Conservation (phyloP, 306 rosid genomes). For the Sechiopsis laciniata region DNA sequence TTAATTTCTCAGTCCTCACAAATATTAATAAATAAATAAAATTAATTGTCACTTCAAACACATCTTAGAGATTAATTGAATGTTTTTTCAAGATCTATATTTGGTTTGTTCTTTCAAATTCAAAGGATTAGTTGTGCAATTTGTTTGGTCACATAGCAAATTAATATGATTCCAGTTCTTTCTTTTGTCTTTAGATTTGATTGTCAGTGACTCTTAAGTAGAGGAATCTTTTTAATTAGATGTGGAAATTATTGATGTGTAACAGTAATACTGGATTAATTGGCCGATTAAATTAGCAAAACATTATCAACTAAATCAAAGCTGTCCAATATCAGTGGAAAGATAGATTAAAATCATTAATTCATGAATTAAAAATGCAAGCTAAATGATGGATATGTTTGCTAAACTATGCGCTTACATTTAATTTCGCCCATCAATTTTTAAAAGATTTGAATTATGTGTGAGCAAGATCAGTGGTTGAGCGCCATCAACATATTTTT, state of each 20-base stretch:
- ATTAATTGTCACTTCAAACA: neutral
- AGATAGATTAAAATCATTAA: neutral
- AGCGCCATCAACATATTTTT: no score
- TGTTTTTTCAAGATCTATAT: neutral
- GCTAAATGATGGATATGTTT: no score
- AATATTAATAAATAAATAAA: no score
- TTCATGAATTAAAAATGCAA: neutral
- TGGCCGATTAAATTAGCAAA: neutral
- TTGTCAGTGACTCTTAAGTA: neutral
- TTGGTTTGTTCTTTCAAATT: neutral
- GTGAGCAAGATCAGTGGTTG: no score
- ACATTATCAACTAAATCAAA: neutral
- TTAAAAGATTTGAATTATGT: no score
- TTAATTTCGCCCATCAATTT: neutral
- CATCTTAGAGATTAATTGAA: neutral
- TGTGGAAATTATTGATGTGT: neutral
- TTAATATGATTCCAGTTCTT: constrained; percentile 8
- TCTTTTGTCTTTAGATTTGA: constrained; percentile 15
- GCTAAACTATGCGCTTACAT: neutral
- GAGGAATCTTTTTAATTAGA: neutral
- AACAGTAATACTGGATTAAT: neutral
- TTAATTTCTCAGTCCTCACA: no score
- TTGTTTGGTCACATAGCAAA: neutral
- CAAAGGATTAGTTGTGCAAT: neutral
- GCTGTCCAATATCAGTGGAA: neutral